These are phyloP conservation scores for Amanita exitialis DNA, from an alignment of 768 basidiomycete genomes.

Conservation along the genomic window DNA sequence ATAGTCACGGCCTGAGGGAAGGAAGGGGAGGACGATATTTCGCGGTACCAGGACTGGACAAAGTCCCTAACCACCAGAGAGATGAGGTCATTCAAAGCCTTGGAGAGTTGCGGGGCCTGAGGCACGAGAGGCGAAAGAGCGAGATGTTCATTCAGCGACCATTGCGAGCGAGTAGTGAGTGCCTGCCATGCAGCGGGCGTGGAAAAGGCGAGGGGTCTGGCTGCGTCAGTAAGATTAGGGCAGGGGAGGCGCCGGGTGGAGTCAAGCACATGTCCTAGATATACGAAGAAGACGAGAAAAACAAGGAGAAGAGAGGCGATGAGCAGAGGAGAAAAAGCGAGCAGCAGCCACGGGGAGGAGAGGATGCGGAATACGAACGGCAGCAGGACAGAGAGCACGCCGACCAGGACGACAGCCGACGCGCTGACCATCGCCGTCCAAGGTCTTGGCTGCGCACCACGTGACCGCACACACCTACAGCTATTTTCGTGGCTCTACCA, in stretches of 20 bases:
- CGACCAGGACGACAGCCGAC: slow-evolving; percentile 46
- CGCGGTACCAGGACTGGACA: slow-evolving; percentile 81
- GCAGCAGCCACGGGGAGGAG: slow-evolving; percentile 55
- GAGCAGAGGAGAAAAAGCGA: slow-evolving; percentile 56
- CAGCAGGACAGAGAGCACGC: slow-evolving; percentile 43
- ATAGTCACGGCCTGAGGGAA: slow-evolving; percentile 82
- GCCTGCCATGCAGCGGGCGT: slow-evolving; percentile 95
- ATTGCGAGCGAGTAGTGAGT: slow-evolving; percentile 79
- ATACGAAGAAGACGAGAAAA: slow-evolving; percentile 44
- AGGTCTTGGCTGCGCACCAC: too few relatives aligned
- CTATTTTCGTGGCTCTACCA: too few relatives aligned
- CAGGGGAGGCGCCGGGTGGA: slow-evolving; percentile 19
- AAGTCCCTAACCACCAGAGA: slow-evolving; percentile 81
- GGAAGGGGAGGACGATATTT: slow-evolving; percentile 76
- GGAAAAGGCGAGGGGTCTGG: slow-evolving; percentile 75
- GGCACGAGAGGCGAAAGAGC: slow-evolving; percentile 60
- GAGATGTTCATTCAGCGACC: slow-evolving; percentile 69
- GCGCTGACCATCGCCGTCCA: slow-evolving; percentile 12
- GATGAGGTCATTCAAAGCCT: slow-evolving; percentile 71
- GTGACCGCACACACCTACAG: too few relatives aligned
- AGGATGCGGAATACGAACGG: slow-evolving; percentile 45
- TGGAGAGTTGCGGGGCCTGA: slow-evolving; percentile 52
- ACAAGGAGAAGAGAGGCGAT: slow-evolving; percentile 35
- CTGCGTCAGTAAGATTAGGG: slow-evolving; percentile 41
- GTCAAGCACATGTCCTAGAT: slow-evolving; percentile 53